phyloP scores from a whole-genome alignment of 2,329 filamentous ascomycete species.

The Aspergillus sp. region DNA sequence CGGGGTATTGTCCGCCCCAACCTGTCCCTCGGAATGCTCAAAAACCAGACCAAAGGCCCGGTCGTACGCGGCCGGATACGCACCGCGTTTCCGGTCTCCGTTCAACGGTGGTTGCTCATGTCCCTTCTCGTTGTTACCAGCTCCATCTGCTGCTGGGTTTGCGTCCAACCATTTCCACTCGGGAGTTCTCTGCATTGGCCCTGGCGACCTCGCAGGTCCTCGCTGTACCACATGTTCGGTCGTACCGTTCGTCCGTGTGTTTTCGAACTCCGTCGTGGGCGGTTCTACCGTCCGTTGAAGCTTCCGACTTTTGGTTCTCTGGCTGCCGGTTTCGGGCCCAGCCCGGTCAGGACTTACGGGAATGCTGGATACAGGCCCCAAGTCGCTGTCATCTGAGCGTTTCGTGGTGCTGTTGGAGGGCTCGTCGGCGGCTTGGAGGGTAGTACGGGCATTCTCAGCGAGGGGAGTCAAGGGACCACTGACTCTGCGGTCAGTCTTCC shows the following conservation, averaged over 20 bases:
- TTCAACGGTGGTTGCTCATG: constrained; percentile 1
- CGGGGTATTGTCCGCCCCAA: constrained; percentile 7
- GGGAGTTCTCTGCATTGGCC: neutral
- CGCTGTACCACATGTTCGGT: neutral
- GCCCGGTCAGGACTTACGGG: neutral
- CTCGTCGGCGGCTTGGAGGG: neutral
- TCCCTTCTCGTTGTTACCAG: neutral
- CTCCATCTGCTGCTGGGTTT: neutral
- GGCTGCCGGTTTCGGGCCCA: neutral
- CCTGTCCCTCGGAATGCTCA: constrained; percentile 11
- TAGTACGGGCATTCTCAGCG: neutral
- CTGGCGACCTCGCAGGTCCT: neutral
- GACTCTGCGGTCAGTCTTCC: neutral
- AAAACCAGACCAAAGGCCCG: constrained; percentile 19
- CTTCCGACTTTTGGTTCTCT: neutral
- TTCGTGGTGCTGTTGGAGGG: neutral
- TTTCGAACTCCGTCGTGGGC: neutral
- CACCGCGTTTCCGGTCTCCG: constrained; percentile 14
- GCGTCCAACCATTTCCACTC: no score
- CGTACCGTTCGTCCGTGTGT: neutral
- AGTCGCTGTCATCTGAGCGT: neutral
- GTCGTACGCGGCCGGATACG: constrained; percentile 11
- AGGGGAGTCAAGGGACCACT: neutral
- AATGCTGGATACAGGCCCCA: neutral
- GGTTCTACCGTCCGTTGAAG: neutral